A percentile compares a stretch with the other conserved stretches of the same genome.
Conservation (phyloP, 495 filamentous ascomycete species). For the Lasiosphaeria hispida region DNA sequence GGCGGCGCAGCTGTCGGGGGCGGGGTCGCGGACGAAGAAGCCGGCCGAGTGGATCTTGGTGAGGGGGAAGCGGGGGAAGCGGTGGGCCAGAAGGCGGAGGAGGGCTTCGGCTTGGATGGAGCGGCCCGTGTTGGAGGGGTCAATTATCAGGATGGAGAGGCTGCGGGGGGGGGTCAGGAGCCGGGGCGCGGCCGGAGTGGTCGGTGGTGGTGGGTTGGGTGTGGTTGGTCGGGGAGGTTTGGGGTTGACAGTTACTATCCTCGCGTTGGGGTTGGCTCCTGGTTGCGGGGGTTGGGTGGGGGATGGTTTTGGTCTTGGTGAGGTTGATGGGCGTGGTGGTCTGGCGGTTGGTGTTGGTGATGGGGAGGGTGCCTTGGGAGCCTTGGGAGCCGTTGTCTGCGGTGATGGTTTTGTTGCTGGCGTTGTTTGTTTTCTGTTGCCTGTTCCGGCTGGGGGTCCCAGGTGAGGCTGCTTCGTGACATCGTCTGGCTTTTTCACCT, state of each 20-base stretch:
- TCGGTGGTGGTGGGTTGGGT: no score
- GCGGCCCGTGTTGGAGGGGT: constrained; percentile 23
- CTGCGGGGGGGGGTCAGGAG: not conserved
- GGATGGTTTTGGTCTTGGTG: not conserved
- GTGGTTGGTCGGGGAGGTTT: not conserved
- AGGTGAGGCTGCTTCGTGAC: not conserved
- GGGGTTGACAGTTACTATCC: not conserved
- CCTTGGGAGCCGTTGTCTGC: not conserved
- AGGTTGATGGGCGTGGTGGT: no score
- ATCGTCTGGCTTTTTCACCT: not conserved
- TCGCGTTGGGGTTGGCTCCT: not conserved
- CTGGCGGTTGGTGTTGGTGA: no score
- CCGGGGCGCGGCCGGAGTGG: not conserved
- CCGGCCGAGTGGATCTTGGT: constrained; percentile 20
- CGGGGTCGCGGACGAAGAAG: constrained; percentile 21
- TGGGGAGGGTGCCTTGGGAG: no score
- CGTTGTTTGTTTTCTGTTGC: not conserved
- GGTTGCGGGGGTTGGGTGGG: not conserved
- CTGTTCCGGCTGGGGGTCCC: not conserved
- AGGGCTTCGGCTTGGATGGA: constrained; percentile 24
- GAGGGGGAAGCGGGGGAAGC: constrained; percentile 22
- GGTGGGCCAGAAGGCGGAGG: constrained; percentile 17
- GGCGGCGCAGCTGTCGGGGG: constrained; percentile 8
- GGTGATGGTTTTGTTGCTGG: not conserved
- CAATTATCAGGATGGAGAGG: constrained; percentile 28